These are phyloP conservation scores for Coccomyxa subellipsoidea DNA, from an alignment of 163 green algal species.

Conservation along the genomic window DNA sequence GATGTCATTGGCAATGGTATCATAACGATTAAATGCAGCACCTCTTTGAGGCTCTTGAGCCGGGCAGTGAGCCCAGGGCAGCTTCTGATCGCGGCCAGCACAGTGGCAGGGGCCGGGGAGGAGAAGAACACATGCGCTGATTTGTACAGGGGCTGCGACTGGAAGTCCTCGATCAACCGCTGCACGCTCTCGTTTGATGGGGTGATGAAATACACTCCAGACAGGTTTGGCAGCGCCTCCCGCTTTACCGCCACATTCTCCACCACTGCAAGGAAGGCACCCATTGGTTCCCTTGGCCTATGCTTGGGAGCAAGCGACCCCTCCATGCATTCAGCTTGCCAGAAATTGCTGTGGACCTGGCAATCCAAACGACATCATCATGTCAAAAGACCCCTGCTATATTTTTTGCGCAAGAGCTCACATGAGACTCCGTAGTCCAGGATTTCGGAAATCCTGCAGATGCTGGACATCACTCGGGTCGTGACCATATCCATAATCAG, in stretches of 20 bases:
- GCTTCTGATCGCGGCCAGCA: constrained; percentile 64
- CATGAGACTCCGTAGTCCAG: constrained; percentile 62
- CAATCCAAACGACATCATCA: no score
- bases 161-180: constrained; percentile 77
- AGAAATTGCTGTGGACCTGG: no score
- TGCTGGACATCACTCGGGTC: constrained; percentile 57
- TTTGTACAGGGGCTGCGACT: constrained; percentile 58
- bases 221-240: constrained; percentile 72
- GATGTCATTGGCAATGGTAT: not conserved
- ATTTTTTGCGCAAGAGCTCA: no score
- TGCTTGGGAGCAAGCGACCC: no score
- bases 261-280: constrained; percentile 67
- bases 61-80: constrained; percentile 46
- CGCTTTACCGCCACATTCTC: constrained; percentile 73
- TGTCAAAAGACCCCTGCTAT: no score
- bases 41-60: constrained; percentile 78
- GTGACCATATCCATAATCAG: constrained; percentile 75
- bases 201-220: constrained; percentile 94
- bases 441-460: constrained; percentile 62
- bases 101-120: constrained; percentile 45
- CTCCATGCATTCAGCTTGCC: no score
- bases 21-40: constrained; percentile 16
- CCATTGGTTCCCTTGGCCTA: no score
- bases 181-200: constrained; percentile 63
- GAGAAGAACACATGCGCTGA: constrained; percentile 91